Conservation (phyloP, 495 filamentous ascomycete species). For the Ascodesmis nigricans region DNA sequence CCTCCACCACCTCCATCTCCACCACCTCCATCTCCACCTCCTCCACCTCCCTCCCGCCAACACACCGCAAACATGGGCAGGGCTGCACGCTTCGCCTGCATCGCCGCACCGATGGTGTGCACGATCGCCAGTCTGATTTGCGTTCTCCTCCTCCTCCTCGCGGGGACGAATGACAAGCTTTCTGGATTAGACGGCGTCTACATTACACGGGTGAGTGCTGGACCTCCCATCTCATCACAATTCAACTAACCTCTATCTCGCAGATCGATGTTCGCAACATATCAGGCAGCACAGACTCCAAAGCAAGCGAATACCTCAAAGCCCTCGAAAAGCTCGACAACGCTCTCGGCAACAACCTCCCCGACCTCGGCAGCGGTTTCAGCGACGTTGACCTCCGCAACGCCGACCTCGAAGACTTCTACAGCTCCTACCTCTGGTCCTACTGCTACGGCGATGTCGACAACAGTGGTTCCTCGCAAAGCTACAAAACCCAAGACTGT, state of each 20-base stretch:
- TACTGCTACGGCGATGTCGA: slow-evolving; percentile 46
- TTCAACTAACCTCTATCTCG: not conserved
- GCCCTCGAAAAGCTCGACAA: slow-evolving; percentile 8
- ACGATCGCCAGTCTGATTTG: slow-evolving; percentile 42
- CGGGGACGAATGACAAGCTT: slow-evolving; percentile 35
- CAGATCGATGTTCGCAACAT: slow-evolving; percentile 20
- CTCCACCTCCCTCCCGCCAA: not conserved
- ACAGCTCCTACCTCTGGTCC: slow-evolving; percentile 65
- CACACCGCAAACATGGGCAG: slow-evolving; percentile 35
- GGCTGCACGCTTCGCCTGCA: slow-evolving; percentile 42
- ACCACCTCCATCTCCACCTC: slow-evolving; percentile 3
- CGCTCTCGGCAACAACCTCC: slow-evolving; percentile 8
- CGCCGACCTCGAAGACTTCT: slow-evolving; percentile 41
- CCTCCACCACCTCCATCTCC: too few species aligned
- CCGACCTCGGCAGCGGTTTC: slow-evolving; percentile 11
- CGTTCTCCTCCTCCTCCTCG: slow-evolving; percentile 36
- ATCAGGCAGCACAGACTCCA: too few species aligned
- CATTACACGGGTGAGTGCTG: slow-evolving; percentile 36
- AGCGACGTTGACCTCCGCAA: slow-evolving; percentile 27
- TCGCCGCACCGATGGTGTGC: slow-evolving; percentile 42
- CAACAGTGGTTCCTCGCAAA: slow-evolving; percentile 28
- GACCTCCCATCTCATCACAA: not conserved
- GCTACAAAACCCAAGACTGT: slow-evolving; percentile 42
- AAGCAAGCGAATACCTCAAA: slow-evolving; percentile 2
- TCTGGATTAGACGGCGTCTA: slow-evolving; percentile 30